These are phyloP conservation scores for Aureococcus anophagefferens DNA, from an alignment of 108 stramenopile species.

Conservation along the genomic window DNA sequence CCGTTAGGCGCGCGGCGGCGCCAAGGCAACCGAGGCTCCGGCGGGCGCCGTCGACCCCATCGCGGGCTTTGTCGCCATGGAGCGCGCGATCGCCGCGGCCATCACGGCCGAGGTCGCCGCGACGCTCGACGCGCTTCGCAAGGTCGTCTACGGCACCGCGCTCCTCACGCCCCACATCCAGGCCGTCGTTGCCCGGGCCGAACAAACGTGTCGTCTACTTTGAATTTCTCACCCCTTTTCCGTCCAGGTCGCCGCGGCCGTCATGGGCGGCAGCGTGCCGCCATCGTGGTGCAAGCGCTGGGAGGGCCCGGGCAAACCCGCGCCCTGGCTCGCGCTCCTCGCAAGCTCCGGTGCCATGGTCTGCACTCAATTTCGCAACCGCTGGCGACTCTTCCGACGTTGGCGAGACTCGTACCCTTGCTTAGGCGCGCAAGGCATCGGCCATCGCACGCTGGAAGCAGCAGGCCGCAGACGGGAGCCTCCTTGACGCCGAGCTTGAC, in stretches of 20 bases:
- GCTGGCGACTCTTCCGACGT: too few relatives aligned
- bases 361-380: too few relatives aligned
- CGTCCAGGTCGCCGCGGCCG: conserved; percentile 18
- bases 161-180: conserved; percentile 35
- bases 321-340: conserved; percentile 4
- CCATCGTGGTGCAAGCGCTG: conserved; percentile 21
- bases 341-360: too few relatives aligned
- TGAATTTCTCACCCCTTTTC: too few relatives aligned
- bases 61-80: conserved; percentile 15
- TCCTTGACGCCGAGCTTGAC: conserved; percentile 23
- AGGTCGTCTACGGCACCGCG: conserved; percentile 33
- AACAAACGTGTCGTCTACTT: too few relatives aligned
- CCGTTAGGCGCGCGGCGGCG: neutral
- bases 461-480: conserved; percentile 6
- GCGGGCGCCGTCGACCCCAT: conserved; percentile 4
- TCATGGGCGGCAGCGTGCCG: conserved; percentile 27
- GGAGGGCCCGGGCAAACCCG: conserved; percentile 34
- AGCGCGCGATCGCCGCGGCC: conserved; percentile 9
- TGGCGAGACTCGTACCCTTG: too few relatives aligned
- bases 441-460: conserved; percentile 10
- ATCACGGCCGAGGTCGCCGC: conserved; percentile 1
- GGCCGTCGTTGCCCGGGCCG: too few relatives aligned
- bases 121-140: conserved; percentile 4
- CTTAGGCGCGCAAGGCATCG: too few relatives aligned
- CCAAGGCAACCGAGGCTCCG: too few relatives aligned